Conservation (phyloP, 805 yeast genomes). For the Candida rishiriensis region DNA sequence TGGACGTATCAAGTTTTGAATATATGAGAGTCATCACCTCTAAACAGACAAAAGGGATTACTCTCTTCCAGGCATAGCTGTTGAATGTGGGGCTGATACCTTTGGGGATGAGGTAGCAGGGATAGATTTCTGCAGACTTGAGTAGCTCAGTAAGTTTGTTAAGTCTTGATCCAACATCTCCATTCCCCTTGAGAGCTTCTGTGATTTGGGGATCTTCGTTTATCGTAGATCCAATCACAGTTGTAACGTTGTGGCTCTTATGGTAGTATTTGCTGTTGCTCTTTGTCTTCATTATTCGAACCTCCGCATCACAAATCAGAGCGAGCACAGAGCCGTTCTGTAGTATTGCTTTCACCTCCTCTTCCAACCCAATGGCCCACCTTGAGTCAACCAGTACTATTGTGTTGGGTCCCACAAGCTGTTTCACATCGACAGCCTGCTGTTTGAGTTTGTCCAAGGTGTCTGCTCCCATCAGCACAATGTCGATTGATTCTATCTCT, state of each 20-base stretch:
- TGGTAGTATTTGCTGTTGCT: slow-evolving; percentile 15
- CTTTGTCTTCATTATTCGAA: slow-evolving; percentile 11
- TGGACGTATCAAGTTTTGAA: slow-evolving; percentile 11
- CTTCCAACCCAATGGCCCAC: slow-evolving; percentile 20
- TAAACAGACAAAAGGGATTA: slow-evolving; percentile 23
- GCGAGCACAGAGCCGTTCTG: slow-evolving; percentile 16
- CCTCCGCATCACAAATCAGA: slow-evolving; percentile 23
- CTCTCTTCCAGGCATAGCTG: slow-evolving; percentile 27
- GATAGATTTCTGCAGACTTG: slow-evolving; percentile 22
- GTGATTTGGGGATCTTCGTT: slow-evolving; percentile 2
- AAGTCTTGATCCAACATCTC: slow-evolving; percentile 16
- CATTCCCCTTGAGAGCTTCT: slow-evolving; percentile 18
- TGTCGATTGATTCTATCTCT: slow-evolving; percentile 14
- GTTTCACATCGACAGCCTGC: slow-evolving; percentile 3
- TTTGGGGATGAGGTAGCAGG: slow-evolving; percentile 21
- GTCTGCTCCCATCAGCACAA: slow-evolving; percentile 19
- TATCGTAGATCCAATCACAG: slow-evolving; percentile 23
- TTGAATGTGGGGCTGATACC: slow-evolving; percentile 25
- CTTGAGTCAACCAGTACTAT: slow-evolving; percentile 25
- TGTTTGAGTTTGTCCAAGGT: slow-evolving; percentile 6
- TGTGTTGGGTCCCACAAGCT: slow-evolving; percentile 14
- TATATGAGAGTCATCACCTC: slow-evolving; percentile 20
- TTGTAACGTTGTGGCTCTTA: slow-evolving; percentile 19
- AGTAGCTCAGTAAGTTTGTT: slow-evolving; percentile 16
- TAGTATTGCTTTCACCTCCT: slow-evolving; percentile 6